Conservation (phyloP, 2,329 filamentous ascomycete species). For the Arthrobotrys sphaeroides region DNA sequence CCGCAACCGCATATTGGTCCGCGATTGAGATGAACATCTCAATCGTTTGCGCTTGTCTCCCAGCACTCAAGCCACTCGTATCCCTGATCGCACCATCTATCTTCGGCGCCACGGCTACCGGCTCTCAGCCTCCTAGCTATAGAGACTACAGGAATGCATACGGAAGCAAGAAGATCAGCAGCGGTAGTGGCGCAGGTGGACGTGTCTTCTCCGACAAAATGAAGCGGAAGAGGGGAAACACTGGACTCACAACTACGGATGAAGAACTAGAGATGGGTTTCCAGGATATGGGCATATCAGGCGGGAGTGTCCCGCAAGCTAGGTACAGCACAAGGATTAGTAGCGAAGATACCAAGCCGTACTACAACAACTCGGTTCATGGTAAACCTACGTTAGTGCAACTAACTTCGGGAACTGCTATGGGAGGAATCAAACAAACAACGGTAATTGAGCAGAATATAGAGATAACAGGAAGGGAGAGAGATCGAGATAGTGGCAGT, state of each 20-base stretch:
- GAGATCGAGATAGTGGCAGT: conserved; percentile 36
- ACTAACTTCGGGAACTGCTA: conserved; percentile 14
- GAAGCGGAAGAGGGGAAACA: conserved; percentile 3
- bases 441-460: conserved; percentile 48
- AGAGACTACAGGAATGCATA: conserved; percentile 29
- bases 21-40: conserved; percentile 62
- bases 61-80: conserved; percentile 59
- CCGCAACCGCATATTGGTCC: conserved; percentile 60
- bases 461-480: neutral
- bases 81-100: conserved; percentile 35
- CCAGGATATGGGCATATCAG: conserved; percentile 21
- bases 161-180: conserved; percentile 37
- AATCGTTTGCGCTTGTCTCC: conserved; percentile 61
- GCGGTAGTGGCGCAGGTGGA: conserved; percentile 1
- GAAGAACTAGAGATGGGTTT: conserved; percentile 36
- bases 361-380: conserved; percentile 24
- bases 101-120: conserved; percentile 15
- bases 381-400: conserved; percentile 25
- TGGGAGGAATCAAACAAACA: conserved; percentile 49
- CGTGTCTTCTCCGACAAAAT: conserved; percentile 36
- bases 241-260: conserved; percentile 26
- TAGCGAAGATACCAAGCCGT: conserved; percentile 1
- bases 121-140: conserved; percentile 42
- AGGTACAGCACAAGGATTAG: conserved; percentile 1
- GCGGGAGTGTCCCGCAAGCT: neutral